These are phyloP conservation scores for Dothidotthia symphoricarpi DNA, from an alignment of 2,329 filamentous ascomycete species.

Conservation along the genomic window DNA sequence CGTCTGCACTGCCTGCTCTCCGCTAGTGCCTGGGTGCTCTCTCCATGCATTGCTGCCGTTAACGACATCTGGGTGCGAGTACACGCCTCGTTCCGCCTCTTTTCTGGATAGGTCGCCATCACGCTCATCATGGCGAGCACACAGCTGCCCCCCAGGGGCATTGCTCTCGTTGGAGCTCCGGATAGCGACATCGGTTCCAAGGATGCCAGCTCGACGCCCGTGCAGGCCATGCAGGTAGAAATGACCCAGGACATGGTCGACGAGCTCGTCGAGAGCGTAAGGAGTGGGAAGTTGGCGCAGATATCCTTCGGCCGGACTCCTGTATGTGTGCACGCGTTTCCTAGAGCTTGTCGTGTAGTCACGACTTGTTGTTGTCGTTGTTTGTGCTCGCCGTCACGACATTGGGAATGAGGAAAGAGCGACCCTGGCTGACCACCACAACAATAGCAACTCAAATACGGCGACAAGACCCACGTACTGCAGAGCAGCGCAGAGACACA, in stretches of 20 bases:
- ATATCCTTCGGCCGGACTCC: constrained; percentile 42
- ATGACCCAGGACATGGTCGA: constrained; percentile 44
- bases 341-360: constrained; percentile 6
- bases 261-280: constrained; percentile 41
- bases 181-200: constrained; percentile 37
- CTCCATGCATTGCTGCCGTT: constrained; percentile 42
- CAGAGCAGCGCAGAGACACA: constrained; percentile 54
- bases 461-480: constrained; percentile 56
- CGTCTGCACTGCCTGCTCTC: constrained; percentile 29
- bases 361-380: constrained; percentile 8
- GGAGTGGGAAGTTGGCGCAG: constrained; percentile 39
- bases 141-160: constrained; percentile 27
- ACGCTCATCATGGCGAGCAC: constrained; percentile 31
- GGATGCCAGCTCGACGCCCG: constrained; percentile 29
- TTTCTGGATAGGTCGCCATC: constrained; percentile 11
- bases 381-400: constrained; percentile 6
- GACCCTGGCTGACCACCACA: constrained; percentile 30
- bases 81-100: constrained; percentile 30
- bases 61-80: constrained; percentile 38
- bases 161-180: constrained; percentile 43
- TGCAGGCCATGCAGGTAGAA: constrained; percentile 45
- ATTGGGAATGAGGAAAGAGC: constrained; percentile 13
- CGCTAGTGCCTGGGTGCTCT: constrained; percentile 40
- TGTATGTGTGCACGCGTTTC: constrained; percentile 32
- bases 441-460: constrained; percentile 55